phyloP scores from a whole-genome alignment of 129 eudicot species.

The Logfia minima region DNA sequence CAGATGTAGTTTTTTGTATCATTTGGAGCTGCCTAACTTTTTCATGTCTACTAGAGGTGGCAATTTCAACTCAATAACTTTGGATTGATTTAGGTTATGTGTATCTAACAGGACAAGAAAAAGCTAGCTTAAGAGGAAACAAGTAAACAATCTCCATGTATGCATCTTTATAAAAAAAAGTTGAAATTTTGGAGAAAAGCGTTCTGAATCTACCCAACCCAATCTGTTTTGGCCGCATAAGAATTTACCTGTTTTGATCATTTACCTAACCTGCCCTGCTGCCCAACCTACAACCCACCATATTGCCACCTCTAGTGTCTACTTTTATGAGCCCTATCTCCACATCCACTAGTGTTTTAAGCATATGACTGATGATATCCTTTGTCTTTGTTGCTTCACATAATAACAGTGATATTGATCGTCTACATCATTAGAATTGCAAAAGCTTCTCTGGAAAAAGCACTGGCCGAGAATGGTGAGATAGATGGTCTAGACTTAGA shows the following conservation, averaged over 20 bases:
- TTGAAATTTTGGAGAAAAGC: too few relatives aligned
- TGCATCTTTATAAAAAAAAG: too few relatives aligned
- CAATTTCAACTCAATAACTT: slow-evolving; percentile 5
- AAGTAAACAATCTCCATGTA: too few relatives aligned
- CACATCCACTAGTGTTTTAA: background rate
- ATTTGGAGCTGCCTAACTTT: background rate
- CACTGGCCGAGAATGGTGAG: slow-evolving; percentile 65
- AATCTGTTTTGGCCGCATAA: background rate
- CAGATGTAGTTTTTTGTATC: background rate
- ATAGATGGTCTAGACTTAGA: slow-evolving; percentile 38
- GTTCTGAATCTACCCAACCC: background rate
- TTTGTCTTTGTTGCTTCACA: slow-evolving; percentile 3
- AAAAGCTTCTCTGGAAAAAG: slow-evolving; percentile 81
- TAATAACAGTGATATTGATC: slow-evolving; percentile 55
- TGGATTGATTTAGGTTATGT: background rate
- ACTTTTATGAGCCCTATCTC: background rate
- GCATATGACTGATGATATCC: slow-evolving; percentile 6
- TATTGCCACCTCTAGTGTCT: slow-evolving; percentile 10
- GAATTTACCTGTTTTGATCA: background rate
- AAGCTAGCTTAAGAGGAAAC: background rate
- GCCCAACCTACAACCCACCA: background rate
- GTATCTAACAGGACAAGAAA: background rate
- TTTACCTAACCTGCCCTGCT: background rate
- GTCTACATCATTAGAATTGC: slow-evolving; percentile 70
- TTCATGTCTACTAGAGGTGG: background rate